phyloP scores from a whole-genome alignment of 2,329 filamentous ascomycete genomes.

The Colletotrichum gloeosporioides region DNA sequence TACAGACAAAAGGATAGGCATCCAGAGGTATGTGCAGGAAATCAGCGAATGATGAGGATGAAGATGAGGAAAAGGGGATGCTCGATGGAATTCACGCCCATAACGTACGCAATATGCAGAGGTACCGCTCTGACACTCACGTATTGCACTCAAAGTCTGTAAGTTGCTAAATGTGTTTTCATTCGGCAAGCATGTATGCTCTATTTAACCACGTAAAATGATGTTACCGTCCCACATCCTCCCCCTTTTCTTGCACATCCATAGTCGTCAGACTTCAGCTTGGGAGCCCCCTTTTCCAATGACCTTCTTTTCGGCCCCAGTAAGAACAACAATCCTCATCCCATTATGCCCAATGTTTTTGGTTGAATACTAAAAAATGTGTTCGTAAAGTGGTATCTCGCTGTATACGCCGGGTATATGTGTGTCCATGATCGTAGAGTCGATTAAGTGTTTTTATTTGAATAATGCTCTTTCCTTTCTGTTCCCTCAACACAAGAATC shows the following conservation, averaged over 20 bases:
- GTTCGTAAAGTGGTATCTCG: background rate
- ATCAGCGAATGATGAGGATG: background rate
- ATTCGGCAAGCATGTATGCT: background rate
- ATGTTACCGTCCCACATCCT: background rate
- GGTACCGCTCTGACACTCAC: background rate
- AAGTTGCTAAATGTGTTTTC: background rate
- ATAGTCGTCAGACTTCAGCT: background rate
- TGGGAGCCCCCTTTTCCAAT: background rate
- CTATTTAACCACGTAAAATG: background rate
- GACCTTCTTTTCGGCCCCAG: background rate
- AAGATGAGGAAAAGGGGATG: background rate
- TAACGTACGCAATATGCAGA: background rate
- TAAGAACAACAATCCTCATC: background rate
- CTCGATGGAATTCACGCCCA: background rate
- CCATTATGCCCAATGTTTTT: background rate
- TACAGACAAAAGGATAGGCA: background rate
- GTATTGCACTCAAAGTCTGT: background rate
- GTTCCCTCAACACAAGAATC: background rate
- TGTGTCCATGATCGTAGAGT: background rate
- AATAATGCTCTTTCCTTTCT: background rate
- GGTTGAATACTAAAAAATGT: background rate
- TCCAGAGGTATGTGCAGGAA: background rate
- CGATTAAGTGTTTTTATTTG: too few species aligned
- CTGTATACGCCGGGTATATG: background rate
- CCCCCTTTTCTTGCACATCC: background rate